Evolutionary conservation across 73 alveolate genomes (phyloP).

Genomic region (Paramecium primaurelia): DNA sequence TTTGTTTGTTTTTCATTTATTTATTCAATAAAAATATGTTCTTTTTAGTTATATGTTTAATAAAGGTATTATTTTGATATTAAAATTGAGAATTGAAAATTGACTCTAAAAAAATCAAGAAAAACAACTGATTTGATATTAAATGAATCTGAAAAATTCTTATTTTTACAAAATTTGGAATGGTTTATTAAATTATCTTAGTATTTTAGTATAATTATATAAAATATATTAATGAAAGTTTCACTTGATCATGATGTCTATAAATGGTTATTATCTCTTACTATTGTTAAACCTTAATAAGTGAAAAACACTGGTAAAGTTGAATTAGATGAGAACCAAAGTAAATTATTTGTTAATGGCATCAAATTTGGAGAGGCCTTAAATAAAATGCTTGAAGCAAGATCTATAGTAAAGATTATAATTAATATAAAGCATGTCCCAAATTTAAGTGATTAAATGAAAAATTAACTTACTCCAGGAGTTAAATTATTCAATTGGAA

Average conservation of each 20-base stretch:
- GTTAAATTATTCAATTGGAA: conserved; percentile 83
- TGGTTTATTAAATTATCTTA: neutral
- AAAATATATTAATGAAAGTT: neutral
- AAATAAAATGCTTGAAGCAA: neutral
- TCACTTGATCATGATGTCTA: conserved; percentile 36
- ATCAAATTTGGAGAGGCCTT: conserved; percentile 13
- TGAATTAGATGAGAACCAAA: conserved; percentile 25
- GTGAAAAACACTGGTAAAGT: conserved; percentile 29
- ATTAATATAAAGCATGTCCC: conserved; percentile 24
- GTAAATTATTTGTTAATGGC: conserved; percentile 18
- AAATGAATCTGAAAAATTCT: neutral
- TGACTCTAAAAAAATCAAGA: neutral
- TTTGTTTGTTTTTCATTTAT: no score
- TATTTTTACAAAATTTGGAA: neutral
- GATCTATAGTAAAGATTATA: neutral
- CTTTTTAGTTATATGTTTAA: neutral
- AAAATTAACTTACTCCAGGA: conserved; percentile 70
- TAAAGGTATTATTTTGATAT: neutral
- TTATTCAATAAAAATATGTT: no score
- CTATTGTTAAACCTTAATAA: neutral
- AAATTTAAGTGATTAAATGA: conserved; percentile 53
- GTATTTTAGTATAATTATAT: neutral
- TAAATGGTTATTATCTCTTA: neutral
- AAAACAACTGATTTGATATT: neutral
- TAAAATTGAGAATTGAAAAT: neutral